These are phyloP conservation scores for Irineochytrium annulatum DNA, from an alignment of 192 early-diverging fungal genomes.

Conservation along the genomic window DNA sequence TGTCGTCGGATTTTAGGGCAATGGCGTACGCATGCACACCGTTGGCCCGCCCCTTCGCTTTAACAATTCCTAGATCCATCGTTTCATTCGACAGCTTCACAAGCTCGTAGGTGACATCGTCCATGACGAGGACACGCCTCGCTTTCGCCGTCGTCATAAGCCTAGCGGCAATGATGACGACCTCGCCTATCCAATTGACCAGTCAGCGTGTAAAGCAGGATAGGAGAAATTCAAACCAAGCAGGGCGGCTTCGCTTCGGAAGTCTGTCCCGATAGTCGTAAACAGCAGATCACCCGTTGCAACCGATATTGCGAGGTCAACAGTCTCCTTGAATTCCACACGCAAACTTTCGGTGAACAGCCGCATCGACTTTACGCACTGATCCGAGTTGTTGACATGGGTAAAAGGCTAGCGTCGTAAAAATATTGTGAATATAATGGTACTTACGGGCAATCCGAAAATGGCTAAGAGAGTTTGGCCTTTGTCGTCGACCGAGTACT, in stretches of 20 bases:
- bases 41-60: background rate
- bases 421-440: too few relatives aligned
- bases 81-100: background rate
- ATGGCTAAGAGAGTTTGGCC: background rate
- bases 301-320: background rate
- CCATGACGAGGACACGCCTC: background rate
- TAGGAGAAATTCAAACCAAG: background rate
- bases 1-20: background rate
- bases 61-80: background rate
- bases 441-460: background rate
- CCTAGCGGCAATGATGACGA: background rate
- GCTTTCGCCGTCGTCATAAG: background rate
- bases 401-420: background rate
- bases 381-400: background rate
- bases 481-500: slow-evolving; percentile 3
- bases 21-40: background rate
- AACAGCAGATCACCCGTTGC: background rate
- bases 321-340: background rate
- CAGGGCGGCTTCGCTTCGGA: background rate
- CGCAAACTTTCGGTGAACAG: background rate
- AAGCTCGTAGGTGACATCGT: background rate
- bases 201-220: background rate
- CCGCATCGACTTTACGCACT: background rate
- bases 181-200: background rate
- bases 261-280: background rate